Evolutionary conservation across 768 basidiomycete species (phyloP).

Genomic region (Podaxis sp.): DNA sequence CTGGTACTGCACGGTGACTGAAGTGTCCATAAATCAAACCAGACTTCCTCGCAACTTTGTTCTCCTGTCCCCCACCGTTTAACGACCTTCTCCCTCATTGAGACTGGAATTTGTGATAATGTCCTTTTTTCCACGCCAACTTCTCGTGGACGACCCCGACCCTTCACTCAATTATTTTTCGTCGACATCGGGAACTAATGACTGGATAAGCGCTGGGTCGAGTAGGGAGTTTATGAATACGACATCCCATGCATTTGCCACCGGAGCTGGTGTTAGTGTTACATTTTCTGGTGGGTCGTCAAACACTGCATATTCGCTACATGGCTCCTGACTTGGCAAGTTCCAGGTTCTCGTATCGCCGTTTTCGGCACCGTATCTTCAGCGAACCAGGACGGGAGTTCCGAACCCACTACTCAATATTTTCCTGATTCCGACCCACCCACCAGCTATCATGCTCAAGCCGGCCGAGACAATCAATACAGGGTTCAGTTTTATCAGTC

Average conservation of each 20-base stretch:
- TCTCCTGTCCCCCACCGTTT: no score
- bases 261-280: background rate
- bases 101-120: no score
- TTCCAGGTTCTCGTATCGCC: background rate
- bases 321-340: background rate
- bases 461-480: background rate
- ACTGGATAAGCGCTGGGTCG: background rate
- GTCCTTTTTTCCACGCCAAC: background rate
- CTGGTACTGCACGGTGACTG: no score
- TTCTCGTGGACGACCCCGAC: background rate
- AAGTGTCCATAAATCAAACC: no score
- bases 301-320: background rate
- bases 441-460: background rate
- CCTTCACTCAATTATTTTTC: background rate
- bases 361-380: background rate
- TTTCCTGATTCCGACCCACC: background rate
- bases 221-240: background rate
- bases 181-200: background rate
- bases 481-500: background rate
- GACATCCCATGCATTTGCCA: background rate
- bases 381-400: background rate
- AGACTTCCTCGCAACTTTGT: no score
- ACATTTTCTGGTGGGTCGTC: background rate
- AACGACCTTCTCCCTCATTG: no score
- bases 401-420: background rate